Conservation (phyloP, 768 basidiomycete genomes). For the Termitomyces sp. region DNA sequence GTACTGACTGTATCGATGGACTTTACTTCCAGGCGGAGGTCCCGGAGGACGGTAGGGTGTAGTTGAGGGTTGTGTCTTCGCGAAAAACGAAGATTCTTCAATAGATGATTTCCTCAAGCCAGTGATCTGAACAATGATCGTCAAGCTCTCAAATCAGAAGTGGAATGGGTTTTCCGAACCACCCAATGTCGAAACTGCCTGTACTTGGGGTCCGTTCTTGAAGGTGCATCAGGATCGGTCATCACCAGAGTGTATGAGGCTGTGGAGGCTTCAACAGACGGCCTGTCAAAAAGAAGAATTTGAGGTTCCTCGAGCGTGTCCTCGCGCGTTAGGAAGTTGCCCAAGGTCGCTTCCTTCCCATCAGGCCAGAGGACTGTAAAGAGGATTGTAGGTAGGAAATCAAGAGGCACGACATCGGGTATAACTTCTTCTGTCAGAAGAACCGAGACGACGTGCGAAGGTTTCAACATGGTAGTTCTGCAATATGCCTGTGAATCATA, state of each 20-base stretch:
- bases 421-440: conserved; percentile 36
- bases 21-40: conserved; percentile 46
- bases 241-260: conserved; percentile 46
- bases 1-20: conserved; percentile 54
- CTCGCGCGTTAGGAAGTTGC: conserved; percentile 24
- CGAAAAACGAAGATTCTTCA: conserved; percentile 24
- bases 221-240: conserved; percentile 58
- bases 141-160: neutral
- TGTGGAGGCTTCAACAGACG: conserved; percentile 18
- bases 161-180: conserved; percentile 17
- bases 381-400: conserved; percentile 32
- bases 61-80: conserved; percentile 39
- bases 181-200: conserved; percentile 55
- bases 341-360: conserved; percentile 27
- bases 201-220: conserved; percentile 39
- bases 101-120: conserved; percentile 26
- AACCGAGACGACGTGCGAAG: conserved; percentile 22
- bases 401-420: conserved; percentile 37
- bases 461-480: neutral
- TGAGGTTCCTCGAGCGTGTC: conserved; percentile 45
- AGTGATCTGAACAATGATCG: too few species aligned
- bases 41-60: conserved; percentile 56
- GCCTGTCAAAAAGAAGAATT: conserved; percentile 39
- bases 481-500: neutral
- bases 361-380: conserved; percentile 40